These are phyloP conservation scores for Mortierella alpina DNA, from an alignment of 192 early-diverging fungal genomes.

Conservation along the genomic window DNA sequence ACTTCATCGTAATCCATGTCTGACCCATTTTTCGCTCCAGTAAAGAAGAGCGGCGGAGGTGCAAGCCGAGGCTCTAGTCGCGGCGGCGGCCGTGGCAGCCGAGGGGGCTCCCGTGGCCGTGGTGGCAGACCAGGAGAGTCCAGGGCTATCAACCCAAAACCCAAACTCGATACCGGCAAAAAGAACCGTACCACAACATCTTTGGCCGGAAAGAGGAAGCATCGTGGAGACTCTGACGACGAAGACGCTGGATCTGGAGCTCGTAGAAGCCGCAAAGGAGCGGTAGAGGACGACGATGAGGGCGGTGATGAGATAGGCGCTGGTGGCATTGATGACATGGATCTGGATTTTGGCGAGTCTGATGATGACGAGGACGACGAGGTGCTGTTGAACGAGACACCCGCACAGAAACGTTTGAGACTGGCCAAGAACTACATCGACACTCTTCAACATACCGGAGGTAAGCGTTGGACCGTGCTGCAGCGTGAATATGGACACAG, in stretches of 20 bases:
- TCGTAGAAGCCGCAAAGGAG: conserved; percentile 11
- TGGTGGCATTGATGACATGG: conserved; percentile 69
- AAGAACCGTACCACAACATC: conserved; percentile 43
- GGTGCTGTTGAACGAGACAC: conserved; percentile 79
- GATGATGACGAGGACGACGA: conserved; percentile 72
- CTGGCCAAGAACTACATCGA: conserved; percentile 93
- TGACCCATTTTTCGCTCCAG: conserved; percentile 50
- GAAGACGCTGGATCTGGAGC: conserved; percentile 5
- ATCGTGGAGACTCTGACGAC: conserved; percentile 33
- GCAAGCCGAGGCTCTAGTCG: conserved; percentile 8
- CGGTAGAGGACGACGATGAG: conserved; percentile 57
- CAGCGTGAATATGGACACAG: not conserved
- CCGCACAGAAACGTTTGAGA: conserved; percentile 92
- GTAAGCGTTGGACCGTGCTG: conserved; percentile 21
- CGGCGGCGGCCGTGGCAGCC: conserved; percentile 9
- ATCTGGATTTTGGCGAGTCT: conserved; percentile 55
- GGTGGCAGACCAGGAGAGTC: conserved; percentile 14
- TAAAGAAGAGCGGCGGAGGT: conserved; percentile 33
- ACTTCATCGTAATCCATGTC: conserved; percentile 16
- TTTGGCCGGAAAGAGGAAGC: conserved; percentile 46
- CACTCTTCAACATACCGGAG: conserved; percentile 75
- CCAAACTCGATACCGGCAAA: conserved; percentile 46
- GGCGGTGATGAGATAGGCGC: conserved; percentile 60
- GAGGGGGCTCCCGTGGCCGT: not conserved
- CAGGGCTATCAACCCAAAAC: conserved; percentile 35